Base-by-base conservation (phyloP, 2,329 filamentous ascomycete genomes). In the Colletotrichum zoysiae region DNA sequence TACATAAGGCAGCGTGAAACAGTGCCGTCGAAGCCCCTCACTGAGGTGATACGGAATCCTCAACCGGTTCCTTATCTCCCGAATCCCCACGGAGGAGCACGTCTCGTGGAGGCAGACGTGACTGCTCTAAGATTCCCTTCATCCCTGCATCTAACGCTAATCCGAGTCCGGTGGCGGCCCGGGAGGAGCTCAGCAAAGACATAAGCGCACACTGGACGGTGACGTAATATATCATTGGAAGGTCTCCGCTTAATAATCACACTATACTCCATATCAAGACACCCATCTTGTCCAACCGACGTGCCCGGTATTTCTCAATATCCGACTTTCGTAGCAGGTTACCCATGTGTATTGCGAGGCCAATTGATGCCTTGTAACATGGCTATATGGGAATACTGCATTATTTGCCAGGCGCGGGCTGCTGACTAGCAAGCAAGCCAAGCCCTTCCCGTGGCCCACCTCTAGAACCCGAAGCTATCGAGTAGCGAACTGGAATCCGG, bases 401-500 rank as follows among this genome's bases (percentile, higher is more conserved):
- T 11, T 42, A 9, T 20, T 40, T 18, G 35, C 16, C 20, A 30
- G 23, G 7, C 12, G 26, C 14, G 2, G 12, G n/a, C 56, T 7
- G 11, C 42, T 60, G 18, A 46, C 20, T 12, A 30, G 35, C 33
- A 20, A 30, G 35, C 33, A 20, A 56, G 38, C 38, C n/a, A 12
- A 12, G 16, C 20, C 38, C 38, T 42, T 56, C 26, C 18, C 8
- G 50, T 20, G 14, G 38, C 16, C 16, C 38, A 14, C 14, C 20
- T 38, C 76, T 76, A 98, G 79, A 98, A 96, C 1, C 95, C 95
- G 87, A 98, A 98, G 80, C 89, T 95, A 85, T 98, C 95, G 76
- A 98, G 85, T 78, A 99, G 82, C 71, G 94, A 95, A 79, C 90
- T 94, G 38, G 93, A 88, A 83, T 97, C 95, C n/a, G 96, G 96